A percentile compares a stretch with the other conserved stretches of the same genome.
These are phyloP conservation scores for Stropharia rugosoannulata DNA, from an alignment of 768 basidiomycete species.

Conservation along the genomic window DNA sequence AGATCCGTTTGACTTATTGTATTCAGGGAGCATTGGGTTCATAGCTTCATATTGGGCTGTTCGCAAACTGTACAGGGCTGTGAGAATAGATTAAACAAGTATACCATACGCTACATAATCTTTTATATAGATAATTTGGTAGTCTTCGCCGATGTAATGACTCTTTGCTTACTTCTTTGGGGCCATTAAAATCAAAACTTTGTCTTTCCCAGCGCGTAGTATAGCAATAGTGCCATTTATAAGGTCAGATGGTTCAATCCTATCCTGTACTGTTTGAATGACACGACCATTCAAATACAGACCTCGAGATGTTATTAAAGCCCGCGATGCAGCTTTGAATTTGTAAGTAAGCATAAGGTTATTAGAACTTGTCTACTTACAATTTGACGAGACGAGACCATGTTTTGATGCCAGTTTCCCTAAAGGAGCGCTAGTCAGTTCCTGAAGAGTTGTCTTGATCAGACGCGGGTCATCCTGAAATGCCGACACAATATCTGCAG, in stretches of 20 bases:
- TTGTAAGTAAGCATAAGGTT: background rate
- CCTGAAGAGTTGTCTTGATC: constrained; percentile 43
- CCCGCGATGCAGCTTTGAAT: constrained; percentile 58
- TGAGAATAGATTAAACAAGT: constrained; percentile 63
- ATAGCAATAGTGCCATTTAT: constrained; percentile 64
- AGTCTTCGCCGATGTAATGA: background rate
- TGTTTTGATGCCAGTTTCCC: constrained; percentile 60
- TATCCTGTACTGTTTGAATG: constrained; percentile 48
- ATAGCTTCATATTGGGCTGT: constrained; percentile 92
- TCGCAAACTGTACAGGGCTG: constrained; percentile 75
- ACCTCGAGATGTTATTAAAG: constrained; percentile 62
- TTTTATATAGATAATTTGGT: background rate
- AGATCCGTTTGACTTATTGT: background rate
- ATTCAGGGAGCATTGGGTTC: constrained; percentile 84
- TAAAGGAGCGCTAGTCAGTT: constrained; percentile 54
- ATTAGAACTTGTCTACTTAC: constrained; percentile 37
- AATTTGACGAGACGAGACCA: constrained; percentile 59
- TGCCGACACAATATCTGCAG: constrained; percentile 57
- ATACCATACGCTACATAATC: background rate
- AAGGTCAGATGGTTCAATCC: constrained; percentile 43
- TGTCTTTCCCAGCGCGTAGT: constrained; percentile 74
- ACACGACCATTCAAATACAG: constrained; percentile 69
- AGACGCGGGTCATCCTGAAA: constrained; percentile 69
- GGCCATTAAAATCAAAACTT: constrained; percentile 44
- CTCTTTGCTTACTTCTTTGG: constrained; percentile 4